These are phyloP conservation scores for Rhodotorula sp. DNA, from an alignment of 1,284 basidiomycete genomes.

Conservation along the genomic window DNA sequence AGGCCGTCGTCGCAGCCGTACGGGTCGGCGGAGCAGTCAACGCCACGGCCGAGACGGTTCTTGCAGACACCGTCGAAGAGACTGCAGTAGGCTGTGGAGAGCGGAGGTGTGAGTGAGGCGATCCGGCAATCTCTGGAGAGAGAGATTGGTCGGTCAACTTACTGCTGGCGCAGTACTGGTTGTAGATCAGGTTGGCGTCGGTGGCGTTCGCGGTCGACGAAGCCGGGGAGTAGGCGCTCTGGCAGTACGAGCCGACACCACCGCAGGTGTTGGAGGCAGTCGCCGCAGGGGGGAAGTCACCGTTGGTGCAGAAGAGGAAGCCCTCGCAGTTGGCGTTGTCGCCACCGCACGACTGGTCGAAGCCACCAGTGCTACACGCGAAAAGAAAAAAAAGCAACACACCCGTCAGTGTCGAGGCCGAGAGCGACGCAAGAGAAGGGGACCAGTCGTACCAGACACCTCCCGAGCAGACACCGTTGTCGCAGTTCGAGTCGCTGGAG, in stretches of 20 bases:
- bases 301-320: constrained; percentile 21
- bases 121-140: rapidly evolving
- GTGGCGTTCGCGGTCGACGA: neutral
- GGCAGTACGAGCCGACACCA: neutral
- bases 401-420: neutral
- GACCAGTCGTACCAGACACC: neutral
- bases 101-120: neutral
- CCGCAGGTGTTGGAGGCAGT: constrained; percentile 15
- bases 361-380: constrained; percentile 23
- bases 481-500: constrained; percentile 8
- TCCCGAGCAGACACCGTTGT: constrained; percentile 16
- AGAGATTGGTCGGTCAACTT: too few relatives aligned
- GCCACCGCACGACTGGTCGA: constrained; percentile 13
- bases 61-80: neutral
- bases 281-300: neutral
- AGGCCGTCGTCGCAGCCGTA: constrained; percentile 2
- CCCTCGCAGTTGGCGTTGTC: constrained; percentile 24
- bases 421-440: neutral
- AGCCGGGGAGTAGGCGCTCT: neutral
- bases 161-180: constrained; percentile 13
- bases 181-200: constrained; percentile 18
- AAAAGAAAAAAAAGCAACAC: too few relatives aligned
- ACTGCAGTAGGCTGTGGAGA: constrained; percentile 16
- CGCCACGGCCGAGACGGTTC: constrained; percentile 6
- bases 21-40: constrained; percentile 16